Evolutionary conservation across 1,284 basidiomycete species (phyloP).

Genomic region (Gastroboletus turbinatus): DNA sequence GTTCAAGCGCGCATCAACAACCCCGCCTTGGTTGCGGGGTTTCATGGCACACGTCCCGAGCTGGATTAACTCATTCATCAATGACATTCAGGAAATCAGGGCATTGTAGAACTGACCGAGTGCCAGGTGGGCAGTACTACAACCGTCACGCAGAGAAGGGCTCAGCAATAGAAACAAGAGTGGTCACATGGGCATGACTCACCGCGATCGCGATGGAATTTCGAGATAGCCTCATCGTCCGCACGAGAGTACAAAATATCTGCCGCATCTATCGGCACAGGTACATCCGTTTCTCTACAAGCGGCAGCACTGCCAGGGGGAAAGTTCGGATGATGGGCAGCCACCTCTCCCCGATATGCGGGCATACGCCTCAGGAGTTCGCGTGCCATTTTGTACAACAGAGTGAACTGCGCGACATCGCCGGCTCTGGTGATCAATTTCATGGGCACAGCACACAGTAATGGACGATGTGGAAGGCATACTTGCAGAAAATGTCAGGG

Average conservation of each 20-base stretch:
- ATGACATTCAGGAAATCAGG: not conserved
- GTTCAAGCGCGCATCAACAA: constrained; percentile 33
- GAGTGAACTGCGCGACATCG: constrained; percentile 13
- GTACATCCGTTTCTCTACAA: constrained; percentile 30
- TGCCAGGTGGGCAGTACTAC: constrained; percentile 54
- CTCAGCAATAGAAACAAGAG: not conserved
- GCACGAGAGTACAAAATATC: constrained; percentile 55
- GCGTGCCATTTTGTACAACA: constrained; percentile 20
- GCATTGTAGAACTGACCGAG: constrained; percentile 40
- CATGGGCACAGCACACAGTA: not conserved
- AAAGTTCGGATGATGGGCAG: constrained; percentile 49
- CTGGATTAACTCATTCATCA: constrained; percentile 3
- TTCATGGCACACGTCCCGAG: constrained; percentile 37
- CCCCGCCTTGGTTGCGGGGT: constrained; percentile 22
- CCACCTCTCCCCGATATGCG: constrained; percentile 53
- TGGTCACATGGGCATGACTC: not conserved
- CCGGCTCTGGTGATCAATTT: not conserved
- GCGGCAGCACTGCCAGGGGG: constrained; percentile 44
- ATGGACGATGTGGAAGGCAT: not conserved
- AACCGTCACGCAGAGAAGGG: not conserved
- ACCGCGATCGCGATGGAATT: constrained; percentile 38
- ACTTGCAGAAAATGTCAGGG: constrained; percentile 14
- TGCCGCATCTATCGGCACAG: constrained; percentile 43
- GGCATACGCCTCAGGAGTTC: constrained; percentile 49
- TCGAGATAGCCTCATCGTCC: constrained; percentile 55